Conservation (phyloP, 208 protist species). For the Crithidia fasciculata region DNA sequence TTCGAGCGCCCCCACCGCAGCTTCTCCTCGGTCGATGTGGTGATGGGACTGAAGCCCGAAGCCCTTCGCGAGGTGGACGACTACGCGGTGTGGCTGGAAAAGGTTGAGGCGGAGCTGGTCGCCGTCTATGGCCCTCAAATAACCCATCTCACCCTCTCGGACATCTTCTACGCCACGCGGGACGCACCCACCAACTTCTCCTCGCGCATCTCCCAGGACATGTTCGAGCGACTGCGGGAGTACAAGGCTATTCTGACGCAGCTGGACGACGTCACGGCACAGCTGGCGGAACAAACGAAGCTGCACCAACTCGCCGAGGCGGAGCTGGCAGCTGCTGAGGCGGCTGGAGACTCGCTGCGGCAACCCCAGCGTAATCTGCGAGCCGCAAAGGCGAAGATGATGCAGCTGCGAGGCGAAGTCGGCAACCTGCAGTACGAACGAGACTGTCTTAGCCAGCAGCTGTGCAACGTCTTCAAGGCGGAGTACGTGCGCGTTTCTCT, state of each 20-base stretch:
- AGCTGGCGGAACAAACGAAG: conserved; percentile 8
- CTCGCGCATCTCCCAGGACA: conserved; percentile 39
- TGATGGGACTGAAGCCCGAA: conserved; percentile 56
- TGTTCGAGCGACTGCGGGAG: conserved; percentile 49
- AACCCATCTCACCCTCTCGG: not conserved
- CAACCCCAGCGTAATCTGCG: conserved; percentile 16
- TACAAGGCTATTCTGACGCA: conserved; percentile 43
- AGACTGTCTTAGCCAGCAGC: conserved; percentile 36
- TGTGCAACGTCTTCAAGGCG: conserved; percentile 69
- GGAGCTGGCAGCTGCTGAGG: conserved; percentile 2
- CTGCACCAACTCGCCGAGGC: conserved; percentile 17
- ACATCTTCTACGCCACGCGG: conserved; percentile 60
- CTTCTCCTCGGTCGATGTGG: conserved; percentile 43
- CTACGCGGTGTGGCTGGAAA: conserved; percentile 47
- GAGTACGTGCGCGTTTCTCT: conserved; percentile 56
- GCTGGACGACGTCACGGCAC: conserved; percentile 5
- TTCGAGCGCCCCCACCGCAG: conserved; percentile 68
- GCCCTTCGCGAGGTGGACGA: conserved; percentile 39
- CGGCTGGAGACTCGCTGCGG: conserved; percentile 19
- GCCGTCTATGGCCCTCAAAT: conserved; percentile 41
- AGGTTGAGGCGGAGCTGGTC: conserved; percentile 51
- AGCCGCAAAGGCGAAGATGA: conserved; percentile 10
- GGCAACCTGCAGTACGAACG: conserved; percentile 47
- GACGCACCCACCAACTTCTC: conserved; percentile 37
- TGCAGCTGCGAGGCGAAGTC: conserved; percentile 33